Conservation (phyloP, 2,329 filamentous ascomycete genomes). For the Arthrinium puccinioides region DNA sequence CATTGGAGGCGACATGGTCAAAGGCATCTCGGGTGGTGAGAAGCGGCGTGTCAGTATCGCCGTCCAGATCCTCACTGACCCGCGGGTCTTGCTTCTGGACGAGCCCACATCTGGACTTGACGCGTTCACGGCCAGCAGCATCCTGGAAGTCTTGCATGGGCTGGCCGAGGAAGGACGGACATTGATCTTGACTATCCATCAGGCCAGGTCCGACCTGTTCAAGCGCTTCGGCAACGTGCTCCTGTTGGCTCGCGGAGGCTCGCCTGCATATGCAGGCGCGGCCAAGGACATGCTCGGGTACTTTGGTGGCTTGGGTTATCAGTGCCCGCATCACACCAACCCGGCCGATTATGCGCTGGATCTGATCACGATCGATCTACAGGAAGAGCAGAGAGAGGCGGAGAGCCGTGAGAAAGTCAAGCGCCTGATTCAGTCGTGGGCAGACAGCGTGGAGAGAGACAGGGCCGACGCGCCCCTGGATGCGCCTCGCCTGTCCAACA, state of each 20-base stretch:
- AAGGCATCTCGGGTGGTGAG: conserved; percentile 74
- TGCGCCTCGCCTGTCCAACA: conserved; percentile 14
- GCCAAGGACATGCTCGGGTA: conserved; percentile 58
- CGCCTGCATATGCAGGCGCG: conserved; percentile 59
- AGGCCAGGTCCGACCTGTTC: conserved; percentile 68
- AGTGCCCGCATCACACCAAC: conserved; percentile 64
- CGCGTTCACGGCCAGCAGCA: conserved; percentile 70
- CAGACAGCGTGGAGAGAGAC: conserved; percentile 7
- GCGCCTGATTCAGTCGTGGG: conserved; percentile 54
- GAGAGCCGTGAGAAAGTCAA: conserved; percentile 56
- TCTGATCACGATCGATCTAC: conserved; percentile 68
- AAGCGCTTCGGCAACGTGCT: conserved; percentile 64
- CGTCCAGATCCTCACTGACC: conserved; percentile 70
- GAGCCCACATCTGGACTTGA: conserved; percentile 73
- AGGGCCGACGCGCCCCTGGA: not conserved
- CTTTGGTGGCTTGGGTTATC: conserved; percentile 51
- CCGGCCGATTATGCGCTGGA: conserved; percentile 74
- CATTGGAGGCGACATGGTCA: conserved; percentile 64
- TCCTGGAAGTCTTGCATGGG: conserved; percentile 65
- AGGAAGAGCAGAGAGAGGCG: conserved; percentile 54
- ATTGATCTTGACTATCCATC: conserved; percentile 70
- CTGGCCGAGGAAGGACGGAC: conserved; percentile 68
- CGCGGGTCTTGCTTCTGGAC: conserved; percentile 64
- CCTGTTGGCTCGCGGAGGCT: conserved; percentile 62
- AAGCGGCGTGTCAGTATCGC: conserved; percentile 73